A percentile compares a stretch with the other conserved stretches of the same genome.
Evolutionary conservation across 2,329 filamentous ascomycete genomes (phyloP).

Genomic region (Fusarium bactridioides): DNA sequence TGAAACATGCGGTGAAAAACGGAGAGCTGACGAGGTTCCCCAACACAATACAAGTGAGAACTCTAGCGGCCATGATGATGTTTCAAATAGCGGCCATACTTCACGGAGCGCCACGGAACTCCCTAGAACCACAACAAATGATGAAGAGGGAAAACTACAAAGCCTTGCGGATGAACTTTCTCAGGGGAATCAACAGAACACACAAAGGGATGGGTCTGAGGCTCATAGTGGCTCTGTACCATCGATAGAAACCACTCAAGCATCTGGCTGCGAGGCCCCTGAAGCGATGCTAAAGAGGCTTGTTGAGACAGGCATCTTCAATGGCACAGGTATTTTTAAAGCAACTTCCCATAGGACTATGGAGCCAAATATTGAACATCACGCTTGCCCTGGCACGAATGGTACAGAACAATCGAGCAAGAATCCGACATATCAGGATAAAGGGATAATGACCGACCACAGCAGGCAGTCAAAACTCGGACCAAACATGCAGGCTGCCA

Average conservation of each 20-base stretch:
- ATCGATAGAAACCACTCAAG: neutral
- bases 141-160: neutral
- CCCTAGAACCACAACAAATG: neutral
- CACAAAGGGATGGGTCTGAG: neutral
- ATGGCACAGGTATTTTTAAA: constrained; percentile 14
- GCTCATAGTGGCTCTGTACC: neutral
- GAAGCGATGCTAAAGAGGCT: constrained; percentile 15
- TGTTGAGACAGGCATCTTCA: constrained; percentile 30
- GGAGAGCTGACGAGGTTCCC: constrained; percentile 13
- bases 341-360: neutral
- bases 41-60: neutral
- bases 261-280: neutral
- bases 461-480: neutral
- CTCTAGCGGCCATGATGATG: neutral
- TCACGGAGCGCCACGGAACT: neutral
- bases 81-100: neutral
- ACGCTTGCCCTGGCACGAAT: neutral
- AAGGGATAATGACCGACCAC: constrained; percentile 30
- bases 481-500: neutral
- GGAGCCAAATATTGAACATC: neutral
- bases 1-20: neutral
- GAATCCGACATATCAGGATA: constrained; percentile 25
- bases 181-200: neutral
- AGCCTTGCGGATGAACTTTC: neutral
- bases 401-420: neutral